These are phyloP conservation scores for Platanthera guangdongensis DNA, from an alignment of 106 monocot genomes.

Conservation along the genomic window DNA sequence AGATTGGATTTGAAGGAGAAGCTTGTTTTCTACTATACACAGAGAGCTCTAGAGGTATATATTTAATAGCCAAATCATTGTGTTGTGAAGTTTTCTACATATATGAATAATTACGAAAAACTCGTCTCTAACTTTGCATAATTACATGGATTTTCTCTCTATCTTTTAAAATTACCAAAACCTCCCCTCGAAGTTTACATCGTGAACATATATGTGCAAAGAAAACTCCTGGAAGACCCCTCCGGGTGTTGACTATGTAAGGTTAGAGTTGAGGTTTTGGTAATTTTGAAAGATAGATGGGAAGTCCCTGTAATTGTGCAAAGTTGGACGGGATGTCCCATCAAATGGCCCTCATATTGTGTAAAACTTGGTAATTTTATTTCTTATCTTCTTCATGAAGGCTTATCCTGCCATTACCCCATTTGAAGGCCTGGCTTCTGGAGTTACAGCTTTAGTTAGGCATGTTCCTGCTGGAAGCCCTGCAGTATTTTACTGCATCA, in stretches of 20 bases:
- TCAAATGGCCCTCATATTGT: background rate
- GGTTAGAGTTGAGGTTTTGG: background rate
- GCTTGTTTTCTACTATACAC: slow-evolving; percentile 79
- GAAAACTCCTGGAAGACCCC: too few relatives aligned
- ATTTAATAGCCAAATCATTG: slow-evolving; percentile 2
- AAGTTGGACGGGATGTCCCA: too few relatives aligned
- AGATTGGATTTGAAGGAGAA: slow-evolving; percentile 58
- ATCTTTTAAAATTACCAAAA: too few relatives aligned
- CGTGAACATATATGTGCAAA: too few relatives aligned
- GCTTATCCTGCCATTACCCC: slow-evolving; percentile 70
- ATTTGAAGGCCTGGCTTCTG: slow-evolving; percentile 88
- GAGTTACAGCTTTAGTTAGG: slow-evolving; percentile 71
- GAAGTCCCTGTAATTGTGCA: too few relatives aligned
- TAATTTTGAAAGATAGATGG: too few relatives aligned
- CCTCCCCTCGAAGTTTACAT: too few relatives aligned
- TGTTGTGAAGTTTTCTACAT: background rate
- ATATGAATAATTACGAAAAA: too few relatives aligned
- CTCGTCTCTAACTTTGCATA: too few relatives aligned
- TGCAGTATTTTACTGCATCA: slow-evolving; percentile 68
- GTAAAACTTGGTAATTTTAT: background rate
- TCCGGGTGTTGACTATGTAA: background rate
- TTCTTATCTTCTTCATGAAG: slow-evolving; percentile 21
- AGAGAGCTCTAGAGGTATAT: slow-evolving; percentile 78
- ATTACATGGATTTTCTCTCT: too few relatives aligned
- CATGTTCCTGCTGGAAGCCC: slow-evolving; percentile 95